Base-by-base conservation (phyloP, 441 rosid species). In the Gossypium lobatum region DNA sequence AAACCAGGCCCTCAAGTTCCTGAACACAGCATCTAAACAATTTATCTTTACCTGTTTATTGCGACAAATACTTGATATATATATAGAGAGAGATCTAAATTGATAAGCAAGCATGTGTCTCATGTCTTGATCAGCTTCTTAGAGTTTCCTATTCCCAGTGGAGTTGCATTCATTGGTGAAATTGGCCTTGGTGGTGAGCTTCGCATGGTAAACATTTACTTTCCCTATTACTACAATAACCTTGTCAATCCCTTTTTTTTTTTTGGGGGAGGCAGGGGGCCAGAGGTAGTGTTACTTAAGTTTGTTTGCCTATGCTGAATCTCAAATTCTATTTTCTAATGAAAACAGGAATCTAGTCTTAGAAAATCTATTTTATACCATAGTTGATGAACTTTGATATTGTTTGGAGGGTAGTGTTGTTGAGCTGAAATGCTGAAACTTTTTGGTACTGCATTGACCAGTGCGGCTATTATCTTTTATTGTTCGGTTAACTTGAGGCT, bases 161-260 rank as follows among this genome's bases (percentile, higher is more conserved):
- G 92, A 6, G 77, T 88, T 1, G 97, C 93, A 54, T 94, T 94
- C 81, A 85, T 94, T 0, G 97, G 95, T 42, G 98, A 92, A 81
- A 80, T 94, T 66, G 96, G 97, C 74, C 89, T 92, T 1, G 91
- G 88, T 2, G 98, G 98, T 0, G 97, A 94, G 82, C 85, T 92
- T 73, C 96, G 89, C 28, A 58, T 76, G 87, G 98, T 94, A 83
- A 85, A 85, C 64, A 25, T 2, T 3, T 10, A 8, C 18, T 75
- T 25, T 54, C 18, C 28, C 39, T 11, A 25, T 54, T 59, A 53
- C 14, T 23, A n/a, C 37, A 8, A 17, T 6, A 2, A 48, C 55
- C 21, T 34, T 17, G 60, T n/a, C 46, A 11, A n/a, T 11, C 28
- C 0, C 16, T 2, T 25, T 10, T 34, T 17, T 8, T n/a, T 2